A percentile compares a stretch with the other conserved stretches of the same genome.
phyloP scores from a whole-genome alignment of 1,284 basidiomycete genomes.

The Fomitopsis palustris region DNA sequence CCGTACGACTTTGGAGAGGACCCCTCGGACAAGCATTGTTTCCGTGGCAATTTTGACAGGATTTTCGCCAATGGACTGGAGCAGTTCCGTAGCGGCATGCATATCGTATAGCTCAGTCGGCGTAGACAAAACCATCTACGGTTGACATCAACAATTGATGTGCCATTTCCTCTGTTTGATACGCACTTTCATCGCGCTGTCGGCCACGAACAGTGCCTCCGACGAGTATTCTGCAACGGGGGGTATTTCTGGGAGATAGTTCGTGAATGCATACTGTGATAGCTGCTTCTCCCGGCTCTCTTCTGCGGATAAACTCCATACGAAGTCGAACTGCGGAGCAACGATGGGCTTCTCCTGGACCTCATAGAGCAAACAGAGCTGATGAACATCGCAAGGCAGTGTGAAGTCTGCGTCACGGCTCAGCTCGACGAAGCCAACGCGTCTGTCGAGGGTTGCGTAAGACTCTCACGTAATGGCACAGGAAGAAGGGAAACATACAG shows the following conservation, averaged over 20 bases:
- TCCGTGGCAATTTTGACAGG: conserved; percentile 50
- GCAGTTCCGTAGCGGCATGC: conserved; percentile 49
- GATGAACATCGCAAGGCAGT: conserved; percentile 46
- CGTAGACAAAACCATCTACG: conserved; percentile 74
- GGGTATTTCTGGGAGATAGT: conserved; percentile 39
- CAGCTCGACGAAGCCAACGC: conserved; percentile 53
- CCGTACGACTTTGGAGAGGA: conserved; percentile 62
- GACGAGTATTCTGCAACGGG: conserved; percentile 24
- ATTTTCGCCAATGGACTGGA: conserved; percentile 53
- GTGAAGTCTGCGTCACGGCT: conserved; percentile 32
- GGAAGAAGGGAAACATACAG: conserved; percentile 50
- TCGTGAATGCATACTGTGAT: conserved; percentile 53
- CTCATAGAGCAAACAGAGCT: conserved; percentile 45
- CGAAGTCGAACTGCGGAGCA: conserved; percentile 62
- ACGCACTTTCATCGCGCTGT: conserved; percentile 67
- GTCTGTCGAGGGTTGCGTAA: conserved; percentile 31
- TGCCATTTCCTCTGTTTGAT: neutral
- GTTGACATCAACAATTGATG: neutral
- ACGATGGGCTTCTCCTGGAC: conserved; percentile 42
- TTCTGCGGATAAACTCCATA: conserved; percentile 68
- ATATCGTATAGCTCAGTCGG: conserved; percentile 64
- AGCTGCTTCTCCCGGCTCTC: conserved; percentile 73
- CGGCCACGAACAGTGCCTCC: conserved; percentile 50
- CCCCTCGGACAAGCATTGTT: conserved; percentile 55
- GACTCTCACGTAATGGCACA: neutral